phyloP scores from a whole-genome alignment of 73 alveolate species.

The Symbiodinium natans region DNA sequence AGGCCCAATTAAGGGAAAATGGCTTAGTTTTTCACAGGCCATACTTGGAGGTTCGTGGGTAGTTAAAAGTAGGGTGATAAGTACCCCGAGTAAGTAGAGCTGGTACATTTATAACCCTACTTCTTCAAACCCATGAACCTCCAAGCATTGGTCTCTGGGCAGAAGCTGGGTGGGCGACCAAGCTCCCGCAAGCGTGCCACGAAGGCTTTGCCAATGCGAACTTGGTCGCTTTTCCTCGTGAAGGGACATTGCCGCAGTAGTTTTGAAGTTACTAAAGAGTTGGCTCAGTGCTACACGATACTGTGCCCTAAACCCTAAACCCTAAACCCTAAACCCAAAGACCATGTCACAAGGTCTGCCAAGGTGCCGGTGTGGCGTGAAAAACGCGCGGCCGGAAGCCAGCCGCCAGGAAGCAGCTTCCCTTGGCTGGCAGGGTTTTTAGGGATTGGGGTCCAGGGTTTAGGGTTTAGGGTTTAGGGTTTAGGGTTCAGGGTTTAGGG shows the following conservation, averaged over 20 bases:
- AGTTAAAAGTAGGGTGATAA: no score
- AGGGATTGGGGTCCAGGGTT: neutral
- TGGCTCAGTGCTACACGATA: no score
- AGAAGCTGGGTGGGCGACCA: neutral
- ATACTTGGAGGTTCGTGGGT: no score
- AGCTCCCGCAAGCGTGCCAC: slow-evolving; percentile 15
- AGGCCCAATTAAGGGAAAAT: neutral
- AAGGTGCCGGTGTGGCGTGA: slow-evolving; percentile 39
- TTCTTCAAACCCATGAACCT: no score
- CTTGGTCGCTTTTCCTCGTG: slow-evolving; percentile 42
- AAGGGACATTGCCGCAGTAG: neutral
- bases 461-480: neutral
- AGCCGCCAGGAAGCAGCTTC: neutral
- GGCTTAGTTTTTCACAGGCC: no score
- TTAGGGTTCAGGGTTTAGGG: neutral
- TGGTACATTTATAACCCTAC: no score
- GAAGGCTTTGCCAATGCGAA: slow-evolving; percentile 34
- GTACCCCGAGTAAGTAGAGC: no score
- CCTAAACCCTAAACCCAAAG: no score
- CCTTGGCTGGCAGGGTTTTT: neutral
- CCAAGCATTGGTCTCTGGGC: no score
- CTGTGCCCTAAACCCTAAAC: no score
- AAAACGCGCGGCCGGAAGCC: slow-evolving; percentile 43
- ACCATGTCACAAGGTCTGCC: neutral
- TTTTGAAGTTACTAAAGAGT: no score